A percentile compares a stretch with the other conserved stretches of the same genome.
Conservation (phyloP, 2,329 filamentous ascomycete species). For the Neonectria neomacrospora region DNA sequence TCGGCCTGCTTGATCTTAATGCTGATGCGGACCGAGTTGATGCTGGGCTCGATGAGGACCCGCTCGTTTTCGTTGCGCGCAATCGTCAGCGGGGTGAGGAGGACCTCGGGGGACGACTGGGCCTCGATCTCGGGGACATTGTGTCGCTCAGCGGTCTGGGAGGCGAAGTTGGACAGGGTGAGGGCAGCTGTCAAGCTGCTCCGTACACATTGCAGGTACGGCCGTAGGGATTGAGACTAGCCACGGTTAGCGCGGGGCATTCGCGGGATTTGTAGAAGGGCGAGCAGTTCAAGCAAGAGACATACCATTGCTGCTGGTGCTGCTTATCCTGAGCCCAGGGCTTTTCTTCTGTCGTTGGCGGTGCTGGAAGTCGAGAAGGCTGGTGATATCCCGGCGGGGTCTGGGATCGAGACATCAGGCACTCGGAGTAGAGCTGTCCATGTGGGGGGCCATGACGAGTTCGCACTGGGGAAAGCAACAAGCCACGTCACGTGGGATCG, state of each 20-base stretch:
- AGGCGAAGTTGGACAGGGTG: constrained; percentile 91
- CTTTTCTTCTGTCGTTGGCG: constrained; percentile 16
- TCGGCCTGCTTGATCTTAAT: constrained; percentile 99
- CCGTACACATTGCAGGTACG: constrained; percentile 95
- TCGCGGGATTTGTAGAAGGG: not conserved
- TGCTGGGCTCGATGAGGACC: constrained; percentile 93
- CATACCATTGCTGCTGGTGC: constrained; percentile 36
- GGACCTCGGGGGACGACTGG: constrained; percentile 89
- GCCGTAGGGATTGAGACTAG: constrained; percentile 94
- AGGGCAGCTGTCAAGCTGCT: constrained; percentile 94
- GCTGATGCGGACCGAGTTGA: constrained; percentile 97
- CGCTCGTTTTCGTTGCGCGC: constrained; percentile 97
- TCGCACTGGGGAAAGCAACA: constrained; percentile 21
- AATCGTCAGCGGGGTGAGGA: constrained; percentile 90
- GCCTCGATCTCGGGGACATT: constrained; percentile 99
- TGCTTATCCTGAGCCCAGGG: constrained; percentile 22
- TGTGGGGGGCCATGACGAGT: constrained; percentile 30
- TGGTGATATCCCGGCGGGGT: constrained; percentile 28
- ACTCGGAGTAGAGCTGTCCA: constrained; percentile 24
- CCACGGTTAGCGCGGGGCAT: constrained; percentile 35
- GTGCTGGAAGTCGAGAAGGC: constrained; percentile 24
- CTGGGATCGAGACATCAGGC: constrained; percentile 27
- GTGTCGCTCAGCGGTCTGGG: constrained; percentile 94
- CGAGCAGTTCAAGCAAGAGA: not conserved
- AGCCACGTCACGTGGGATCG: constrained; percentile 24